Base-by-base conservation (phyloP, 2,329 filamentous ascomycete genomes). In the Ophiostoma sp. region DNA sequence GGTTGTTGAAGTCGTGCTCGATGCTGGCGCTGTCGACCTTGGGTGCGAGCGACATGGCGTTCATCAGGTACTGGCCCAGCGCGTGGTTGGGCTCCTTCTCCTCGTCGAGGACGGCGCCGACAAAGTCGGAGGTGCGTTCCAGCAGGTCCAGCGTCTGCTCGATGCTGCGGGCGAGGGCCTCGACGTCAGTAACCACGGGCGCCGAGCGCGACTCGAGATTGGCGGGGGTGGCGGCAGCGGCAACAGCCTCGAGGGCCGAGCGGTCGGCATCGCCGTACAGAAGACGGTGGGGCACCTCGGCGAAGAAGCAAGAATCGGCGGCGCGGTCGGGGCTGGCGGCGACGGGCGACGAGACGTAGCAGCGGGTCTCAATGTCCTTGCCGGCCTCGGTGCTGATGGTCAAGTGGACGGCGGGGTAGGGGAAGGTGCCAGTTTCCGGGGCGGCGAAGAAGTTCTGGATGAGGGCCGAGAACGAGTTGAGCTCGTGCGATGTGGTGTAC, bases 401-500 rank as follows among this genome's bases (percentile, higher is more conserved):
- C 82, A 99, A 87, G 85, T 99, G 96, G 69, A 99, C 92, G 77
- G 96, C 95, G n/a, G 96, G 96, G 84, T 98, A 93, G 71, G 96
- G 96, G 86, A 92, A 98, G 73, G 96, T 99, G 81, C 96, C 96
- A 77, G 97, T 97, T 80, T 97, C 96, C 80, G 97, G 94, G 81
- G 94, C 93, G 81, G 93, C 93, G 87, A 98, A 99, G 88, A 98
- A 99, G 88, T 99, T 99, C 86, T 99, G 96, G 84, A 97, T 99
- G 79, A 99, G 90, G 79, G 96, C 96, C 82, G 92, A 96, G 88
- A 99, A 99, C 82, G 92, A 97, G 90, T 99, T 98, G 81, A 99
- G 90, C 85, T 98, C 95, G 82, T 93, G 92, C 80, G 93, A 95
- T 69, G 96, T 99, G 76, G 96, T 97, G 86, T 99, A 99, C 96